A percentile compares a stretch with the other conserved stretches of the same genome.
phyloP scores from a whole-genome alignment of 202 grass and related monocot species.

The Digitaria exilis region DNA sequence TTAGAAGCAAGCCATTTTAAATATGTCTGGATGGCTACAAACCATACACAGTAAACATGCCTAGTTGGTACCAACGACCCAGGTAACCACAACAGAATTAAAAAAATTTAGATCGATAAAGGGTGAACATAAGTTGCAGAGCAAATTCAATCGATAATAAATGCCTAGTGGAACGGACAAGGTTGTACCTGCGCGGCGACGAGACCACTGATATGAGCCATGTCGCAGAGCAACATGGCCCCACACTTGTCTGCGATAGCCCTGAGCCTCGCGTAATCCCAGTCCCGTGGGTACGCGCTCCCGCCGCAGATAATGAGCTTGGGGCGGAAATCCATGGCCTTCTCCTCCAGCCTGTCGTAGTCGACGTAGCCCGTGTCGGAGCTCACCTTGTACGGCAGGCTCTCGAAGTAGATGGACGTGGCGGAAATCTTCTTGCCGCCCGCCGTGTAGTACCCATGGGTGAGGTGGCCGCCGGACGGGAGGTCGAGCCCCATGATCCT shows the following conservation, averaged over 20 bases:
- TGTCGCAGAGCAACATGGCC: constrained; percentile 86
- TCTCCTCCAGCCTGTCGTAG: constrained; percentile 97
- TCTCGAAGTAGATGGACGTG: constrained; percentile 98
- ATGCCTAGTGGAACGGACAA: background rate
- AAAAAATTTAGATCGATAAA: background rate
- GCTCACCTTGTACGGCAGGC: constrained; percentile 96
- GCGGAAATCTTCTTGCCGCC: constrained; percentile 97
- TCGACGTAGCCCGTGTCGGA: constrained; percentile 68
- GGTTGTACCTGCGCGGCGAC: constrained; percentile 81
- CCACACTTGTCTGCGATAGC: constrained; percentile 89
- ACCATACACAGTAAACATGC: background rate
- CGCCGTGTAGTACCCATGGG: constrained; percentile 95
- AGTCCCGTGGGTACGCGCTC: constrained; percentile 94
- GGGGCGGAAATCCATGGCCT: constrained; percentile 94
- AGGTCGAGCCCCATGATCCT: constrained; percentile 98
- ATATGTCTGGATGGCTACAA: background rate
- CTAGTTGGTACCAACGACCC: no score
- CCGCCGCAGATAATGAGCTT: constrained; percentile 98
- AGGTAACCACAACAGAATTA: background rate
- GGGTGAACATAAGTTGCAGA: background rate
- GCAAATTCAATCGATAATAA: constrained; percentile 11
- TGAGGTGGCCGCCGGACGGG: constrained; percentile 92
- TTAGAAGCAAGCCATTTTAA: background rate
- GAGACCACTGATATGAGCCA: constrained; percentile 99
- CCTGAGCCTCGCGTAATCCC: constrained; percentile 91